These are phyloP conservation scores for Taiwanofungus camphoratus DNA, from an alignment of 1,284 basidiomycete genomes.

Conservation along the genomic window DNA sequence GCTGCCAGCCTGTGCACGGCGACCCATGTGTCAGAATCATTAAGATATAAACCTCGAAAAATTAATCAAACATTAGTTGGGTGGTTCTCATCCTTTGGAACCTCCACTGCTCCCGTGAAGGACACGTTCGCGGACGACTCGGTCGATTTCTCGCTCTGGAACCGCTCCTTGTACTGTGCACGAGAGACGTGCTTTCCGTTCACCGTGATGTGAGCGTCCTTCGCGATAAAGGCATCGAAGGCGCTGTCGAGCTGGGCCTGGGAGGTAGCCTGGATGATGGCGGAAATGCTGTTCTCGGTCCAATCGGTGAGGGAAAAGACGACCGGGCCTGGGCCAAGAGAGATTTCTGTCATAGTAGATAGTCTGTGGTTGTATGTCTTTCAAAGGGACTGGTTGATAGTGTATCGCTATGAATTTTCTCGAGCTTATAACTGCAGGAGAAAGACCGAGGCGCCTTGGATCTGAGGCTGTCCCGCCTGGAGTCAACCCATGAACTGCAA, in stretches of 20 bases:
- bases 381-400: neutral
- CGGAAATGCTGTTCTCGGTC: slow-evolving; percentile 27
- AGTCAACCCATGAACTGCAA: no score
- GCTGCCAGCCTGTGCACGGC: slow-evolving; percentile 17
- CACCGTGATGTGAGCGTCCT: slow-evolving; percentile 26
- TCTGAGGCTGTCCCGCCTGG: neutral
- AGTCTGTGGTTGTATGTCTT: neutral
- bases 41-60: neutral
- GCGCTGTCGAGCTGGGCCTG: slow-evolving; percentile 25
- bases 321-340: slow-evolving; percentile 7
- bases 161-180: slow-evolving; percentile 23
- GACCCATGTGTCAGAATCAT: neutral
- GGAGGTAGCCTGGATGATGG: slow-evolving; percentile 30
- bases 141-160: slow-evolving; percentile 18
- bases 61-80: slow-evolving; percentile 14
- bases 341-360: neutral
- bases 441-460: neutral
- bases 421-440: neutral
- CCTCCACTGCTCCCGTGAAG: slow-evolving; percentile 20
- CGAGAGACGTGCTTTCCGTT: slow-evolving; percentile 28
- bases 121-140: slow-evolving; percentile 18
- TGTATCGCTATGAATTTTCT: neutral
- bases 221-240: slow-evolving; percentile 31
- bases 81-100: slow-evolving; percentile 12
- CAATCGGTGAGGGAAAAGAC: slow-evolving; percentile 33